Evolutionary conservation across 331 rosid genomes (phyloP).

Genomic region (Telfairia occidentalis): DNA sequence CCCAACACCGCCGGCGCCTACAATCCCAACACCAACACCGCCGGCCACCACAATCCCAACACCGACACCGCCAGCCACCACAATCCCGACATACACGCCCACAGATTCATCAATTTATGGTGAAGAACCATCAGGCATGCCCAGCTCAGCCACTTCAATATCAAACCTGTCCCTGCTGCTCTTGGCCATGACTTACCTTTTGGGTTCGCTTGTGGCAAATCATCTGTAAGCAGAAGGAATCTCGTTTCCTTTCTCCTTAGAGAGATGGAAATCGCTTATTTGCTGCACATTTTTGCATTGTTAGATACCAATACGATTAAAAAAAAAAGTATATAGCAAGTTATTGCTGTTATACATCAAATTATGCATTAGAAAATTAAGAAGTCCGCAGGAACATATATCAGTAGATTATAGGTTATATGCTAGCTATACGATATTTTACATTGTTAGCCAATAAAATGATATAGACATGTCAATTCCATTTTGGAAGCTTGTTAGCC

Average conservation of each 20-base stretch:
- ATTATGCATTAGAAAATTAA: constrained; percentile 27
- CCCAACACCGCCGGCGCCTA: constrained; percentile 10
- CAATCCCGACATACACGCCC: constrained; percentile 36
- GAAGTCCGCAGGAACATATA: constrained; percentile 19
- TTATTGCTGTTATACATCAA: constrained; percentile 25
- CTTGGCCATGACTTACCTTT: constrained; percentile 29
- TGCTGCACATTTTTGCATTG: constrained; percentile 29
- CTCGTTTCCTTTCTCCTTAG: constrained; percentile 28
- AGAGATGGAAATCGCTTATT: constrained; percentile 34
- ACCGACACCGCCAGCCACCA: constrained; percentile 18
- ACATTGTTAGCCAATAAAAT: constrained; percentile 45
- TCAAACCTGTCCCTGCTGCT: constrained; percentile 25
- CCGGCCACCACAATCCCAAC: constrained; percentile 16
- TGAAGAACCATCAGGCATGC: constrained; percentile 56
- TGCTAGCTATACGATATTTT: constrained; percentile 29
- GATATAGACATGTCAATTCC: constrained; percentile 21
- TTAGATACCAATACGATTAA: not conserved
- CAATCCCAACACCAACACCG: constrained; percentile 17
- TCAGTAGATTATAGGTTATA: constrained; percentile 35
- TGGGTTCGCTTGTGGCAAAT: constrained; percentile 32
- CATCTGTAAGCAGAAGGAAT: constrained; percentile 30
- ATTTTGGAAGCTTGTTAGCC: constrained; percentile 22
- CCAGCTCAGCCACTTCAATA: constrained; percentile 40
- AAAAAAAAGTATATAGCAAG: not conserved
- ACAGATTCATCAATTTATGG: constrained; percentile 46